phyloP scores from a whole-genome alignment of 108 stramenopile species.

The Nitzschia sp. region DNA sequence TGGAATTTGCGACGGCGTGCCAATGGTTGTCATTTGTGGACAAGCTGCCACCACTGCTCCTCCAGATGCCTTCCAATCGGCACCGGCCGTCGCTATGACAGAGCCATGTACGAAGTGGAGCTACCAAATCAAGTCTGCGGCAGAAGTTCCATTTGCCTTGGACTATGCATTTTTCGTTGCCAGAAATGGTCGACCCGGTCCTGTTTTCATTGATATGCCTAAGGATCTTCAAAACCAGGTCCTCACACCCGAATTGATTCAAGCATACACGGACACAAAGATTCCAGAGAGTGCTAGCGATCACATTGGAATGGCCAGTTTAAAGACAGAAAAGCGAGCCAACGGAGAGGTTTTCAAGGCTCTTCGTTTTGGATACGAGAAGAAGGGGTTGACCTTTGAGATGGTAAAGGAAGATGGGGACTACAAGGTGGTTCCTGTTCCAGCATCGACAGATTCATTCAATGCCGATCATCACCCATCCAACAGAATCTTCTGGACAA shows the following conservation, averaged over 20 bases:
- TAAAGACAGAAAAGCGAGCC: constrained; percentile 43
- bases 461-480: constrained; percentile 73
- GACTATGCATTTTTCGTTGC: constrained; percentile 90
- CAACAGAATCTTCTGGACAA: constrained; percentile 57
- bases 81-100: constrained; percentile 84
- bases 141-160: constrained; percentile 86
- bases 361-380: constrained; percentile 64
- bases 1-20: constrained; percentile 88
- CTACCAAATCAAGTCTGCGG: constrained; percentile 86
- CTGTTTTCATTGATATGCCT: constrained; percentile 89
- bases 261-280: constrained; percentile 52
- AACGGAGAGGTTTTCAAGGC: constrained; percentile 54
- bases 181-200: constrained; percentile 87
- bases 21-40: constrained; percentile 86
- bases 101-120: constrained; percentile 87
- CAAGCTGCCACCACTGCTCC: constrained; percentile 87
- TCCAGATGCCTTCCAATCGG: constrained; percentile 80
- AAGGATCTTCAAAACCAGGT: constrained; percentile 92
- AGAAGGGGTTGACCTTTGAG: constrained; percentile 69
- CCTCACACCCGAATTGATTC: constrained; percentile 60
- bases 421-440: constrained; percentile 35
- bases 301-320: constrained; percentile 52
- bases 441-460: constrained; percentile 43
- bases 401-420: constrained; percentile 42
- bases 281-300: constrained; percentile 38